phyloP scores from a whole-genome alignment of 306 rosid species.

The Senna siamea region DNA sequence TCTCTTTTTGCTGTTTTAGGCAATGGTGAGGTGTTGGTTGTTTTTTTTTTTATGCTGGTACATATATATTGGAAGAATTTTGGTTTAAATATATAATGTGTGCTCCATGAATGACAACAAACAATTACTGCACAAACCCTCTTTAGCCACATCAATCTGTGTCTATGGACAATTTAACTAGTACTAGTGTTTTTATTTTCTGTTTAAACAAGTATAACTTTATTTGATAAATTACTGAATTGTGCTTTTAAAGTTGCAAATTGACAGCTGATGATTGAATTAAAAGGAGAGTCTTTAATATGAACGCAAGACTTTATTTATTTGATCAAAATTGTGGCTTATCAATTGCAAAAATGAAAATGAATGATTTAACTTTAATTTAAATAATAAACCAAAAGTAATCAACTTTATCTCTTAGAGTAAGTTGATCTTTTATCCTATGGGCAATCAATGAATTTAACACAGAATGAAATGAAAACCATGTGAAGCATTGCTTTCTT shows the following conservation, averaged over 20 bases:
- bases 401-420: neutral
- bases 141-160: neutral
- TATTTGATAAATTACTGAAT: neutral
- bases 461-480: neutral
- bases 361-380: neutral
- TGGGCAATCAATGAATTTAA: neutral
- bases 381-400: neutral
- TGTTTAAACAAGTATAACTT: neutral
- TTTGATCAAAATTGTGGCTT: neutral
- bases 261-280: constrained; percentile 8
- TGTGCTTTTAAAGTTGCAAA: neutral
- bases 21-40: no score
- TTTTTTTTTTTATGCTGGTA: no score
- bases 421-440: neutral
- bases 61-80: no score
- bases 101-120: no score
- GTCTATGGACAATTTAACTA: neutral
- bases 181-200: no score
- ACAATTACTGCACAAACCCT: neutral
- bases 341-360: neutral
- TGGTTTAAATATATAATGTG: no score
- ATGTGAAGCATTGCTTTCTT: constrained; percentile 2
- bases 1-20: no score
- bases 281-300: neutral
- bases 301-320: neutral